These are phyloP conservation scores for Saccharomycopsis vini DNA, from an alignment of 805 yeast genomes.

Conservation along the genomic window DNA sequence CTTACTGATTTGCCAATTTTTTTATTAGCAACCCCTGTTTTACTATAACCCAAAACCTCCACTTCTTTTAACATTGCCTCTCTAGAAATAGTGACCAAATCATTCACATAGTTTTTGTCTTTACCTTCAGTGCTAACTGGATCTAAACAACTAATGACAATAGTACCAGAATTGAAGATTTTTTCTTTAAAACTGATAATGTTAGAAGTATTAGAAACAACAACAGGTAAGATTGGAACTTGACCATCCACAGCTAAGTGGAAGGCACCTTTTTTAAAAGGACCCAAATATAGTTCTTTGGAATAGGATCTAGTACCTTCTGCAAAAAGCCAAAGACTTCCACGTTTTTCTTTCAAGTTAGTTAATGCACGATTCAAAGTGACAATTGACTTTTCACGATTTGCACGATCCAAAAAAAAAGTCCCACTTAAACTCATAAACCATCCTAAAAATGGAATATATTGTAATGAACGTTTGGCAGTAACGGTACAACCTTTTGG, in stretches of 20 bases:
- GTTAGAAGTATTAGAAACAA: slow-evolving; percentile 76
- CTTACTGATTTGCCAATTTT: background rate
- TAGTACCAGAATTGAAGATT: slow-evolving; percentile 69
- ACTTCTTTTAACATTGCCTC: slow-evolving; percentile 43
- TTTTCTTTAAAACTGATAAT: slow-evolving; percentile 52
- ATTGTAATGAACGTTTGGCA: slow-evolving; percentile 77
- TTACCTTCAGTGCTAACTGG: slow-evolving; percentile 69
- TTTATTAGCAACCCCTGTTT: slow-evolving; percentile 1
- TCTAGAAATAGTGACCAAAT: slow-evolving; percentile 47
- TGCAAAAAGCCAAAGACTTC: slow-evolving; percentile 85
- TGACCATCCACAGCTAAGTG: slow-evolving; percentile 91
- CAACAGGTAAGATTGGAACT: slow-evolving; percentile 83
- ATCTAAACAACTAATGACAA: slow-evolving; percentile 68
- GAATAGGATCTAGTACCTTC: slow-evolving; percentile 93
- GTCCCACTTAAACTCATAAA: slow-evolving; percentile 89
- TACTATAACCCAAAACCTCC: slow-evolving; percentile 32
- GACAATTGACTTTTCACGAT: slow-evolving; percentile 63
- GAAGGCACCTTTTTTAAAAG: slow-evolving; percentile 97
- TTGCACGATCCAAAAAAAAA: slow-evolving; percentile 78
- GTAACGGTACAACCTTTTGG: slow-evolving; percentile 88
- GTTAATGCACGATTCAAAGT: slow-evolving; percentile 65
- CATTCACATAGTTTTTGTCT: slow-evolving; percentile 61
- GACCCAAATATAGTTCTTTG: slow-evolving; percentile 57
- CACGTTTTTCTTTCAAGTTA: slow-evolving; percentile 49
- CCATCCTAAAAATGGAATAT: slow-evolving; percentile 92